Evolutionary conservation across 1,284 basidiomycete species (phyloP).

Genomic region (Acaromyces ingoldii): DNA sequence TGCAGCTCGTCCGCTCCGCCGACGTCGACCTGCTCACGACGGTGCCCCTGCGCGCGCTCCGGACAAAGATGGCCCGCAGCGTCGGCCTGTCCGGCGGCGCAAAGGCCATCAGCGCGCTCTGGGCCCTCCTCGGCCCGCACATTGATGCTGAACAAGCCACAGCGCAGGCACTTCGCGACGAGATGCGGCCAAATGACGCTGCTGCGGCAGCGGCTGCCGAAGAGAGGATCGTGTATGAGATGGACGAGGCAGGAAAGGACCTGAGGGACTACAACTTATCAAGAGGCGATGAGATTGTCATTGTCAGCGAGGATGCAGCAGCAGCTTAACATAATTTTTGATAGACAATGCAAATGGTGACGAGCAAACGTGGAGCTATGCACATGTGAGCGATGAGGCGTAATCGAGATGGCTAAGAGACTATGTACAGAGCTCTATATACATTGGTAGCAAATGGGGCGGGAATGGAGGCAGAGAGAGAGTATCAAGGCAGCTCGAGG

Average conservation of each 20-base stretch:
- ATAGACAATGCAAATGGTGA: too few relatives aligned
- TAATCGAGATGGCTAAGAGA: neutral
- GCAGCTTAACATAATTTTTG: too few relatives aligned
- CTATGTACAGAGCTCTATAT: neutral
- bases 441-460: neutral
- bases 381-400: neutral
- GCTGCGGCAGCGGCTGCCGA: neutral
- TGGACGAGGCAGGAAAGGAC: neutral
- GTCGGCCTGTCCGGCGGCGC: conserved; percentile 9
- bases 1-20: neutral
- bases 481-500: neutral
- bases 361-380: neutral
- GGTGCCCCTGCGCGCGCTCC: conserved; percentile 27
- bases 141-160: neutral
- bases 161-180: neutral
- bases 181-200: neutral
- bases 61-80: conserved; percentile 17
- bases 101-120: conserved; percentile 14
- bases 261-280: conserved; percentile 1
- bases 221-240: neutral
- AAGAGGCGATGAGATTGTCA: neutral
- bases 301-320: neutral
- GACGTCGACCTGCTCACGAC: conserved; percentile 16
- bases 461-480: neutral
- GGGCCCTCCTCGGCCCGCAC: conserved; percentile 19